phyloP scores from a whole-genome alignment of 768 basidiomycete species.

The Gloeopeniophorella convolvens region DNA sequence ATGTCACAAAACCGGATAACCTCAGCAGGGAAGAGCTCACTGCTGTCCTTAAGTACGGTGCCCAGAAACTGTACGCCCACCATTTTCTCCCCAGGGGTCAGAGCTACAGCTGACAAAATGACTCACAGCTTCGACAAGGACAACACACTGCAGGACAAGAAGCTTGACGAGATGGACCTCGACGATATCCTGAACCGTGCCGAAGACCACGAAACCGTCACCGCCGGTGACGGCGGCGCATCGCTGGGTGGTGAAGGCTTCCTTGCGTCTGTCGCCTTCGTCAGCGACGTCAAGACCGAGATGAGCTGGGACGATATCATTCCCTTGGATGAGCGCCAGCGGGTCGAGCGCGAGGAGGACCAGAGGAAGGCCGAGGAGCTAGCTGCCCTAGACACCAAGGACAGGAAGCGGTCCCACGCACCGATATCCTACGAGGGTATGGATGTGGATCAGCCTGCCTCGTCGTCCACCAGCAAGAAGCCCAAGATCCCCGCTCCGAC shows the following conservation, averaged over 20 bases:
- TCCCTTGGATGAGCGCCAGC: constrained; percentile 83
- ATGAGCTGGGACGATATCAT: constrained; percentile 99
- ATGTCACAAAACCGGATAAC: constrained; percentile 69
- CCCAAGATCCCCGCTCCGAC: constrained; percentile 64
- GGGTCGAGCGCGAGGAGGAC: constrained; percentile 76
- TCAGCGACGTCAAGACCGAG: constrained; percentile 98
- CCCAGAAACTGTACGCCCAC: constrained; percentile 81
- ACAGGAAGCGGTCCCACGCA: constrained; percentile 80
- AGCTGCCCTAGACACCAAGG: constrained; percentile 53
- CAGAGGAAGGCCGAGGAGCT: constrained; percentile 67
- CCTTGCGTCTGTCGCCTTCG: constrained; percentile 89
- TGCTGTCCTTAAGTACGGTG: constrained; percentile 97
- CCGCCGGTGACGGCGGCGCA: constrained; percentile 75
- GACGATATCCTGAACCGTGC: constrained; percentile 97
- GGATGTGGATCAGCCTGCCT: constrained; percentile 73
- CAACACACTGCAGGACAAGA: constrained; percentile 85
- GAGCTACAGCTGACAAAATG: constrained; percentile 18
- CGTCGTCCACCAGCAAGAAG: constrained; percentile 63
- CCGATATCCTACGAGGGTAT: constrained; percentile 89
- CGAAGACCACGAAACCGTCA: constrained; percentile 93
- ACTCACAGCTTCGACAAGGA: constrained; percentile 88
- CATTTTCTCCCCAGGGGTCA: constrained; percentile 8
- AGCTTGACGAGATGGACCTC: constrained; percentile 98
- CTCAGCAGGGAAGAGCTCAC: constrained; percentile 94
- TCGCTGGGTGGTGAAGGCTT: constrained; percentile 98